phyloP scores from a whole-genome alignment of 768 basidiomycete genomes.

The Leccinum truebloodii region DNA sequence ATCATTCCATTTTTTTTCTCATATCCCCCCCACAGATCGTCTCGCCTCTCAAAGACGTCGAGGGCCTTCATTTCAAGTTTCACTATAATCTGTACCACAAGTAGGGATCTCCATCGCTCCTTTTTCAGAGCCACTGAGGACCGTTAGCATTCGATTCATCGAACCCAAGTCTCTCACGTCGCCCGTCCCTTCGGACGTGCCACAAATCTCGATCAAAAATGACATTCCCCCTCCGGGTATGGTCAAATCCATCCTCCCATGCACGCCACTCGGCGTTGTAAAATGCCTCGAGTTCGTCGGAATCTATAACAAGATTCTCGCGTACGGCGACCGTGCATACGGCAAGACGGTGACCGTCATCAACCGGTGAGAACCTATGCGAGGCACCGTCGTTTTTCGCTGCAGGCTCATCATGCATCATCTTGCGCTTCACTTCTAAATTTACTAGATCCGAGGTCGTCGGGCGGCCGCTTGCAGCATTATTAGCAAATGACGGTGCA shows the following conservation, averaged over 20 bases:
- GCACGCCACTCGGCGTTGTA: slow-evolving; percentile 95
- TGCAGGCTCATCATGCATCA: slow-evolving; percentile 5
- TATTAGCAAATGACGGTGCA: slow-evolving; percentile 95
- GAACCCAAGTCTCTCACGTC: slow-evolving; percentile 69
- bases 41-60: slow-evolving; percentile 95
- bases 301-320: slow-evolving; percentile 90
- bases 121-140: not conserved
- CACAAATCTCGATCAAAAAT: slow-evolving; percentile 36
- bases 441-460: slow-evolving; percentile 86
- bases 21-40: slow-evolving; percentile 58
- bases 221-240: slow-evolving; percentile 79
- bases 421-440: not conserved
- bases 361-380: slow-evolving; percentile 64
- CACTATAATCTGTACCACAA: slow-evolving; percentile 95
- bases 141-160: slow-evolving; percentile 87
- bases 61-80: slow-evolving; percentile 95
- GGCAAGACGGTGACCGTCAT: slow-evolving; percentile 93
- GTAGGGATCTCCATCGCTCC: slow-evolving; percentile 42
- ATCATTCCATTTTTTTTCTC: not conserved
- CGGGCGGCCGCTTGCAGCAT: slow-evolving; percentile 92
- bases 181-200: slow-evolving; percentile 38
- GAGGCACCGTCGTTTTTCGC: not conserved
- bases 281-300: slow-evolving; percentile 90
- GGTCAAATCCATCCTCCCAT: slow-evolving; percentile 96
- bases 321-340: slow-evolving; percentile 94